Evolutionary conservation across 805 yeast species (phyloP).

Genomic region (Teunomyces aglyptinius): DNA sequence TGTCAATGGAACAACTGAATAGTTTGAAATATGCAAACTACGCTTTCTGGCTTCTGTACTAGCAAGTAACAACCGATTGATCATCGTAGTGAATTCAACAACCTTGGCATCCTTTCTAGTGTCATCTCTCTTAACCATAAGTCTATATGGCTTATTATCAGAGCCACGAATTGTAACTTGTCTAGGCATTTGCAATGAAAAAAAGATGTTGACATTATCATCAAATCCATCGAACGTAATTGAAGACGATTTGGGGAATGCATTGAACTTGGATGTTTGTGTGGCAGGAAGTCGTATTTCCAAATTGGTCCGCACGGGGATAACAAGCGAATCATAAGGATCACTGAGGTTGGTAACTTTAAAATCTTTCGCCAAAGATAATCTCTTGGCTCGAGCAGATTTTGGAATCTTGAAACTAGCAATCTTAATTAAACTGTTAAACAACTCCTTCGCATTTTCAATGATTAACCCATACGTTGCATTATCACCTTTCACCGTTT

Average conservation of each 20-base stretch:
- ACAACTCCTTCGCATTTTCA: slow-evolving; percentile 30
- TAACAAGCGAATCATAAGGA: slow-evolving; percentile 50
- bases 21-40: slow-evolving; percentile 67
- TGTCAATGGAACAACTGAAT: slow-evolving; percentile 84
- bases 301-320: slow-evolving; percentile 72
- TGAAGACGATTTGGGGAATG: slow-evolving; percentile 45
- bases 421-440: slow-evolving; percentile 42
- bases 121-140: slow-evolving; percentile 88
- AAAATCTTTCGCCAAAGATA: slow-evolving; percentile 43
- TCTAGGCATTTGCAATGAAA: slow-evolving; percentile 86
- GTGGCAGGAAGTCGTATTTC: slow-evolving; percentile 59
- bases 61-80: slow-evolving; percentile 66
- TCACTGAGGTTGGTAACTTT: slow-evolving; percentile 29
- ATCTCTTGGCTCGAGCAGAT: slow-evolving; percentile 28
- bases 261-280: slow-evolving; percentile 37
- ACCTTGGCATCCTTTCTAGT: slow-evolving; percentile 92
- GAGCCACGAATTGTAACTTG: slow-evolving; percentile 73
- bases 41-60: slow-evolving; percentile 75
- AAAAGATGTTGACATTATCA: slow-evolving; percentile 63
- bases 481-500: slow-evolving; percentile 13
- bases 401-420: slow-evolving; percentile 41
- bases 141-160: slow-evolving; percentile 68
- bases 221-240: slow-evolving; percentile 62
- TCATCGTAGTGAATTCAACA: slow-evolving; percentile 85
- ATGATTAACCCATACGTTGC: slow-evolving; percentile 15